Evolutionary conservation across 2,329 filamentous ascomycete genomes (phyloP), one percentile per base, ranked within the genome.

Genomic region (Calonectria honghensis): DNA sequence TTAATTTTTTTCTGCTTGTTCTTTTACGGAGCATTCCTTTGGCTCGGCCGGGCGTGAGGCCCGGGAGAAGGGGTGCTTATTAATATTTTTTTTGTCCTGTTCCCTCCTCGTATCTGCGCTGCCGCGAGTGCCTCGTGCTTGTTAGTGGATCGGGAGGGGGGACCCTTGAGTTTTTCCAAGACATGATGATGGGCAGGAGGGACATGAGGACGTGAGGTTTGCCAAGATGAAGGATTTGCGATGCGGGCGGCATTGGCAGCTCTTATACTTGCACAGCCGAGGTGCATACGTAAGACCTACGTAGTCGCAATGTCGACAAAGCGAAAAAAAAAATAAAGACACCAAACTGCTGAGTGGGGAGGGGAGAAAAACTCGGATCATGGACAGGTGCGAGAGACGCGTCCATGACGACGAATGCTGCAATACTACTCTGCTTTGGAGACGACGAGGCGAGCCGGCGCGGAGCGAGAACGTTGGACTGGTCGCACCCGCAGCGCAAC

Each of bases 341-440:
- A 20, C n/a, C 27, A n/a, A 4, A 24, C 27, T 45, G 24, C 59
- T 39, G 64, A 66, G 24, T 31, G 50, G 57, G 29, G 51, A 32
- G 29, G 50, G 16, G 66, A 37, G 29, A 39, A 35, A 35, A 35
- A 69, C 39, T 64, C 57, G 65, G 71, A 65, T 65, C 45, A 59
- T 67, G 57, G 67, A 50, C 31, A 20, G 39, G 29, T 35, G 61
- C 68, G 59, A 27, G 50, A 57, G 61, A 70, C 72, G 72, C 67
- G 72, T 73, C 72, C 59, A 70, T 50, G 72, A 73, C 59, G 72
- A 73, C 67, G 67, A 73, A 73, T 73, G 61, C 37, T 27, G 41
- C 59, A 73, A 63, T 65, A 59, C 57, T 63, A 63, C 57, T 41
- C 57, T 27, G 24, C n/a, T 48, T 48, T 48, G 20, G 13, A 20